These are phyloP conservation scores for Cenococcum geophilum DNA, from an alignment of 495 filamentous ascomycete species.

Conservation along the genomic window DNA sequence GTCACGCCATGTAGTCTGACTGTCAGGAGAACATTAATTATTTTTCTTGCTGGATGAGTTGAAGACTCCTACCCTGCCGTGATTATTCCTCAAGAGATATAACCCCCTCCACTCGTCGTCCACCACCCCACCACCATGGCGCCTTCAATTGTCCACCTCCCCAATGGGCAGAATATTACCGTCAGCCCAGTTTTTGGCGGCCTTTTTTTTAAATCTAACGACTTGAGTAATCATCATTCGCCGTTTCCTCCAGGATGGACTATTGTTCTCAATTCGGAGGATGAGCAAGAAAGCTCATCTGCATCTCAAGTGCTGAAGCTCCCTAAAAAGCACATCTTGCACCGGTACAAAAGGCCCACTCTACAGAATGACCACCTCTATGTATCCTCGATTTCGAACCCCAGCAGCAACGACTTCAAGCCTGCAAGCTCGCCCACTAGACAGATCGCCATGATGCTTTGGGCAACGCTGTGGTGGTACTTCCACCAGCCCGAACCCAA, in stretches of 20 bases:
- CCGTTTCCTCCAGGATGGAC: slow-evolving; percentile 84
- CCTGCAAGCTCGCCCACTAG: slow-evolving; percentile 70
- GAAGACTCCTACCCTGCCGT: background rate
- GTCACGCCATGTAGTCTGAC: slow-evolving; percentile 13
- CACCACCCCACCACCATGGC: slow-evolving; percentile 34
- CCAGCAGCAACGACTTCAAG: slow-evolving; percentile 71
- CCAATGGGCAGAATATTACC: slow-evolving; percentile 78
- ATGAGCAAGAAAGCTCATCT: slow-evolving; percentile 1
- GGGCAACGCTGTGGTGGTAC: slow-evolving; percentile 94
- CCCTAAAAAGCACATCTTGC: slow-evolving; percentile 42
- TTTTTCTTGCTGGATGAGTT: background rate
- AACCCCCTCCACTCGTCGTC: slow-evolving; percentile 4
- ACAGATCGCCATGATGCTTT: slow-evolving; percentile 93
- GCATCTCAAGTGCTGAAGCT: slow-evolving; percentile 27
- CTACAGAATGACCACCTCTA: slow-evolving; percentile 73
- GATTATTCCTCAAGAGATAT: background rate
- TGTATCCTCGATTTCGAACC: slow-evolving; percentile 84
- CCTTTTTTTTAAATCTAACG: slow-evolving; percentile 78
- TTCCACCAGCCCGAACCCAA: slow-evolving; percentile 70
- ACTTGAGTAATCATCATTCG: slow-evolving; percentile 56
- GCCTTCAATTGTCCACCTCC: slow-evolving; percentile 54
- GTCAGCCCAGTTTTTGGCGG: slow-evolving; percentile 82
- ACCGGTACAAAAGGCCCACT: slow-evolving; percentile 66
- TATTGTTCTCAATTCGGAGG: slow-evolving; percentile 69
- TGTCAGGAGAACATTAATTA: background rate